Conservation (phyloP, 257 asterid genomes). For the Prunella vulgaris region DNA sequence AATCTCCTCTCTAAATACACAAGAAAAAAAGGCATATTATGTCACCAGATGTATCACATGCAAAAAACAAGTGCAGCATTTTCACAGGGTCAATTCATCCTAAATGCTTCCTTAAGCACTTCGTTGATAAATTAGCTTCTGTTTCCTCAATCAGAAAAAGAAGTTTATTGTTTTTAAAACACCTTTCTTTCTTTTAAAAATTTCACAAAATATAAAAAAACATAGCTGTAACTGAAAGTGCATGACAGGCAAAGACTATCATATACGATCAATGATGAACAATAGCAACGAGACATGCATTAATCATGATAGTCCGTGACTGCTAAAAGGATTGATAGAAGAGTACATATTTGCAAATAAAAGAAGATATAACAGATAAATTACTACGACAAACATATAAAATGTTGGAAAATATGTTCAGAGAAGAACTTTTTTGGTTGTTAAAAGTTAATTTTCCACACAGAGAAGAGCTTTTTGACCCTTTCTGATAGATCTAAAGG, state of each 20-base stretch:
- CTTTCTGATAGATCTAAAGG: background rate
- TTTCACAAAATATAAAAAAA: background rate
- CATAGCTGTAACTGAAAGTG: background rate
- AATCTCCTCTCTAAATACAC: constrained; percentile 76
- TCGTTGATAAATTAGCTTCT: background rate
- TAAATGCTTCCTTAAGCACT: background rate
- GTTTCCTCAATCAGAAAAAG: background rate
- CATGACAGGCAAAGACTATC: background rate
- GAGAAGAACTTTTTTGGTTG: background rate
- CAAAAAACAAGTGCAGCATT: background rate
- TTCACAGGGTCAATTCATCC: background rate
- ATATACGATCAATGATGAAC: background rate
- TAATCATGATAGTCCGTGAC: background rate
- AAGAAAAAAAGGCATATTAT: background rate
- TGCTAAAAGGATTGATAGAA: background rate
- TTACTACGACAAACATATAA: background rate
- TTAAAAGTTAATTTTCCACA: background rate
- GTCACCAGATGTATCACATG: background rate
- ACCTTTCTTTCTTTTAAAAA: background rate
- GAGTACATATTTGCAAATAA: background rate
- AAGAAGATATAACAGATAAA: background rate
- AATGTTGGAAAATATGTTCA: background rate
- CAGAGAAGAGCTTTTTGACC: too few relatives aligned
- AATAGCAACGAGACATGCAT: background rate
- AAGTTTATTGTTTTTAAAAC: background rate